phyloP scores from a whole-genome alignment of 208 protist genomes.

The Herpetomonas samuelpessoai region DNA sequence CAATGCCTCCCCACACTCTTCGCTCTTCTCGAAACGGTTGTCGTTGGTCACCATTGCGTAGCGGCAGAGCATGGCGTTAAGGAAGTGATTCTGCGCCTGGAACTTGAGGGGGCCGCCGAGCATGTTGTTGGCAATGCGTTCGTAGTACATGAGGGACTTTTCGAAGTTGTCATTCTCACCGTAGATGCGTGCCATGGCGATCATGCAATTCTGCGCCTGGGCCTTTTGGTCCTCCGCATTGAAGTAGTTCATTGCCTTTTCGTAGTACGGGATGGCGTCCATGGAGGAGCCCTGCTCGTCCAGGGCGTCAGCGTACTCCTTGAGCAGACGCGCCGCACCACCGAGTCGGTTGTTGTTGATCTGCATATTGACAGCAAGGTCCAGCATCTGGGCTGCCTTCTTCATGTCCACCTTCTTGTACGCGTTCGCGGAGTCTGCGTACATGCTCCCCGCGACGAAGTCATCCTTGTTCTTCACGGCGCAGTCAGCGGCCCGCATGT shows the following conservation, averaged over 20 bases:
- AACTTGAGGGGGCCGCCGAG: constrained; percentile 79
- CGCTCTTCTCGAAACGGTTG: constrained; percentile 62
- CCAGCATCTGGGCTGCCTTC: constrained; percentile 52
- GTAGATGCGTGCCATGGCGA: constrained; percentile 80
- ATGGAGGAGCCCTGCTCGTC: constrained; percentile 50
- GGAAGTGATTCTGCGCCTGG: constrained; percentile 85
- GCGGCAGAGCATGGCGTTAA: constrained; percentile 80
- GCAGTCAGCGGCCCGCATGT: constrained; percentile 62
- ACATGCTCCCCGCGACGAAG: constrained; percentile 27
- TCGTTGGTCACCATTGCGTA: constrained; percentile 73
- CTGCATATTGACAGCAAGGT: constrained; percentile 59
- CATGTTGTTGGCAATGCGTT: constrained; percentile 60
- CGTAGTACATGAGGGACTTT: constrained; percentile 79
- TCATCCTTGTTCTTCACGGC: constrained; percentile 61
- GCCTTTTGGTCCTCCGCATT: constrained; percentile 72
- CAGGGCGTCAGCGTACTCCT: constrained; percentile 68
- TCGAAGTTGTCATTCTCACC: constrained; percentile 75
- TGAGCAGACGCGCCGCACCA: constrained; percentile 57
- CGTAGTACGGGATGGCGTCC: constrained; percentile 68
- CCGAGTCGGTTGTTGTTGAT: constrained; percentile 76
- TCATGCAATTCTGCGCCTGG: constrained; percentile 74
- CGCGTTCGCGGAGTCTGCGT: constrained; percentile 53
- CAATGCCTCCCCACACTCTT: constrained; percentile 69
- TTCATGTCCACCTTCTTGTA: constrained; percentile 66
- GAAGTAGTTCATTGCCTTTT: constrained; percentile 84